phyloP scores from a whole-genome alignment of 2,329 filamentous ascomycete species.

The Botrytis sinoallii region DNA sequence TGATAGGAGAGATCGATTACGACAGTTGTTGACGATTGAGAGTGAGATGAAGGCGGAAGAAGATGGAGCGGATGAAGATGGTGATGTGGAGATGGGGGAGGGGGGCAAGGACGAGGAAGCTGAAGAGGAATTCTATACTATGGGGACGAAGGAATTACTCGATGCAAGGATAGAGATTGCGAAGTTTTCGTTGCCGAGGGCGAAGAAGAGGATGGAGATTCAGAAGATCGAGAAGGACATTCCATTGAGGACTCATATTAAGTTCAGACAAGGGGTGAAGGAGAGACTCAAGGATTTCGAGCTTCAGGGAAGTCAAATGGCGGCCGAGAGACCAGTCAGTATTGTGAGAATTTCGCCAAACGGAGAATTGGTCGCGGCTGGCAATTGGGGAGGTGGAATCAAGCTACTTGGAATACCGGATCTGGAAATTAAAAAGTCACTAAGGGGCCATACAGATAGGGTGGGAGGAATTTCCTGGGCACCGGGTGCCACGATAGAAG shows the following conservation, averaged over 20 bases:
- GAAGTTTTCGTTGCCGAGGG: slow-evolving; percentile 76
- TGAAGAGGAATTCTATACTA: slow-evolving; percentile 94
- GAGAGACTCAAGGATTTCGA: slow-evolving; percentile 80
- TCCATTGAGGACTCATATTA: slow-evolving; percentile 83
- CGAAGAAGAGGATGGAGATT: slow-evolving; percentile 71
- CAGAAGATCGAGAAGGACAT: slow-evolving; percentile 81
- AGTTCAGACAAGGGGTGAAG: slow-evolving; percentile 86
- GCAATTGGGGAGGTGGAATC: slow-evolving; percentile 89
- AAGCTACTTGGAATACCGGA: slow-evolving; percentile 82
- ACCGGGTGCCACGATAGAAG: slow-evolving; percentile 73
- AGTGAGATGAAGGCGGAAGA: slow-evolving; percentile 56
- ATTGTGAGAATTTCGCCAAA: slow-evolving; percentile 89
- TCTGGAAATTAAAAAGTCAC: slow-evolving; percentile 68
- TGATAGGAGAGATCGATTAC: slow-evolving; percentile 81
- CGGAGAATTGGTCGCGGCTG: slow-evolving; percentile 78
- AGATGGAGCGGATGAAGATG: slow-evolving; percentile 60
- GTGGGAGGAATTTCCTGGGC: slow-evolving; percentile 90
- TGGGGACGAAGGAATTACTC: slow-evolving; percentile 71
- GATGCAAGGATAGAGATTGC: slow-evolving; percentile 77
- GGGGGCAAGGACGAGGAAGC: slow-evolving; percentile 61
- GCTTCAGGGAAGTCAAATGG: slow-evolving; percentile 88
- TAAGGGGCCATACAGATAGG: slow-evolving; percentile 83
- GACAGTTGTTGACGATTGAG: slow-evolving; percentile 74
- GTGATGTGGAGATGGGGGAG: slow-evolving; percentile 56
- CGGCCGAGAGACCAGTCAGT: slow-evolving; percentile 84